A percentile compares a stretch with the other conserved stretches of the same genome.
Evolutionary conservation across 352 stramenopile species (phyloP).

Genomic region (Peronospora farinosa): DNA sequence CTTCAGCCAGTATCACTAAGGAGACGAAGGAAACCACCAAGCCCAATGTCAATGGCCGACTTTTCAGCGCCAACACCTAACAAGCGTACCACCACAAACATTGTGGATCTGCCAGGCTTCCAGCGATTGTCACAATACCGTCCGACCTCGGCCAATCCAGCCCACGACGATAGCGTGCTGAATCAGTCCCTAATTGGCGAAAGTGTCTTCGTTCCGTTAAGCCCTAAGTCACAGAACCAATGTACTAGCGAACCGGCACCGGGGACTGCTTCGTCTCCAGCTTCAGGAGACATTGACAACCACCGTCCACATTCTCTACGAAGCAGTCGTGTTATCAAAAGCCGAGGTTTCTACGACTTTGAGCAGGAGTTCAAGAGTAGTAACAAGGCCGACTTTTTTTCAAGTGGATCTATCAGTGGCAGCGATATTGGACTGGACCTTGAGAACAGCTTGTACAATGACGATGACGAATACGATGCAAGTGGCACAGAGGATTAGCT

Average conservation of each 20-base stretch:
- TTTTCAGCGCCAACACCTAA: slow-evolving; percentile 33
- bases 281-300: slow-evolving; percentile 11
- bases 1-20: slow-evolving; percentile 13
- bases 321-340: slow-evolving; percentile 69
- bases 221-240: slow-evolving; percentile 23
- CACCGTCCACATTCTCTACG: slow-evolving; percentile 28
- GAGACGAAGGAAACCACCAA: slow-evolving; percentile 26
- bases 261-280: slow-evolving; percentile 37
- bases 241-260: slow-evolving; percentile 16
- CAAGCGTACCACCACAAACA: slow-evolving; percentile 19
- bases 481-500: slow-evolving; percentile 19
- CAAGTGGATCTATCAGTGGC: slow-evolving; percentile 16
- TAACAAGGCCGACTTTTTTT: slow-evolving; percentile 11
- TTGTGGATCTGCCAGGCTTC: slow-evolving; percentile 34
- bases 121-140: slow-evolving; percentile 40
- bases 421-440: slow-evolving; percentile 19
- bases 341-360: slow-evolving; percentile 68
- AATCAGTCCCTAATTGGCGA: slow-evolving; percentile 62
- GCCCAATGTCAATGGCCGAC: slow-evolving; percentile 63
- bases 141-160: slow-evolving; percentile 9
- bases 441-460: slow-evolving; percentile 20
- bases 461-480: slow-evolving; percentile 14
- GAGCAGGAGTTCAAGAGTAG: slow-evolving; percentile 25
- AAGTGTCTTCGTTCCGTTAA: slow-evolving; percentile 63
- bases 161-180: slow-evolving; percentile 29